Percentiles rank a stretch among this genome's conserved stretches.
phyloP scores from a whole-genome alignment of 2,329 filamentous ascomycete genomes.

The Aspergillus pseudoterreus region DNA sequence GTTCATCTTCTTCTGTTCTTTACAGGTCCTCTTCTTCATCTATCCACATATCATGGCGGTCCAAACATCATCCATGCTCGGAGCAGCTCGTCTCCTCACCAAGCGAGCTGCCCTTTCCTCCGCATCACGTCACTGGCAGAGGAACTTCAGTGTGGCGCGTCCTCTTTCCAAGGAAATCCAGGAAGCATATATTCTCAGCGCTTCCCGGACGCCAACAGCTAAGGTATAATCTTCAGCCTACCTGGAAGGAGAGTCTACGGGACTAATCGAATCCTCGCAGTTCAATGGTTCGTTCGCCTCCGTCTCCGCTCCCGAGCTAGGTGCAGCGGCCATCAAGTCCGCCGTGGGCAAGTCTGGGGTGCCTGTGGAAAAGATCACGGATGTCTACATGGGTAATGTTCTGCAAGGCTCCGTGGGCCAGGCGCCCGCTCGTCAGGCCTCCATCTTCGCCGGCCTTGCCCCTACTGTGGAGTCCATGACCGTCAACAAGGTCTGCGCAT shows the following conservation, averaged over 20 bases:
- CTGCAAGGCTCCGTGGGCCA: conserved; percentile 81
- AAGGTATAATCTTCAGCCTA: conserved; percentile 56
- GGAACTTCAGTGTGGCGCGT: conserved; percentile 52
- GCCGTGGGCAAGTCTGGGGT: conserved; percentile 83
- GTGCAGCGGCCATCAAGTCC: conserved; percentile 85
- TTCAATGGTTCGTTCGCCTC: conserved; percentile 90
- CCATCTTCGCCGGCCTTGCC: conserved; percentile 81
- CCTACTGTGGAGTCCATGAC: conserved; percentile 81
- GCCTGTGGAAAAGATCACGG: conserved; percentile 73
- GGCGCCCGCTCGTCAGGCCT: conserved; percentile 84
- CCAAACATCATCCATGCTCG: conserved; percentile 18
- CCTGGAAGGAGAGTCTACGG: not conserved
- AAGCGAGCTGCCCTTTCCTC: conserved; percentile 28
- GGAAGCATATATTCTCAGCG: conserved; percentile 92
- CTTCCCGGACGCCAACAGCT: conserved; percentile 80
- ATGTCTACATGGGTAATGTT: conserved; percentile 98
- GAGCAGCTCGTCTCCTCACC: conserved; percentile 22
- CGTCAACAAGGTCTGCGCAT: conserved; percentile 97
- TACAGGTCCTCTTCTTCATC: not conserved
- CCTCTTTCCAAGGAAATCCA: conserved; percentile 63
- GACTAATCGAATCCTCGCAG: conserved; percentile 43
- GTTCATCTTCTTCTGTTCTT: not conserved
- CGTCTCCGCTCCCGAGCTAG: conserved; percentile 81
- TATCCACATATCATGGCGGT: conserved; percentile 18
- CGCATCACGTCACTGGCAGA: conserved; percentile 45